Base-by-base conservation (phyloP, 2,329 filamentous ascomycete species). In the Aurifilum marmelostoma region DNA sequence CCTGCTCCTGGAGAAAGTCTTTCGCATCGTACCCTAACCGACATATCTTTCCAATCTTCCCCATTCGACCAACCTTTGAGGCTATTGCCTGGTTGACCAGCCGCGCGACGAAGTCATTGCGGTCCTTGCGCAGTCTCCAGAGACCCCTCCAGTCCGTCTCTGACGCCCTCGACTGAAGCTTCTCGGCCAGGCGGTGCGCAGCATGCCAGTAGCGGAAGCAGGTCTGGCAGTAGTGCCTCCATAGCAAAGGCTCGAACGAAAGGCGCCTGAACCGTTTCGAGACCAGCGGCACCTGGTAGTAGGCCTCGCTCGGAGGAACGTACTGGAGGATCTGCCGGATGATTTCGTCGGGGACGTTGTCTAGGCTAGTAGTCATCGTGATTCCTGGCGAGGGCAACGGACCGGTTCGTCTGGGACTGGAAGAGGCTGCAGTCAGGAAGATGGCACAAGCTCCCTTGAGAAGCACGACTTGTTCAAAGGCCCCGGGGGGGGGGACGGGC, bases 1-100 rank as follows among this genome's bases (percentile, higher is more conserved):
- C 88, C 76, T 97, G 89, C 67, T 85, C 83, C 70, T 94, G 75
- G 63, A 98, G 84, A 67, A 89, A 90, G 77, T 97, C 94, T 78
- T 97, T 97, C 60, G 91, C 92, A 81, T 98, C 94, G 75, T 94
- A 95, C 0, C 94, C 94, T 75, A 90, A 84, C 37, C 84, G 81
- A 66, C 92, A 89, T 71, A 98, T 91, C 64, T 85, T 81, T 74
- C 91, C 88, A 71, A 93, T 89, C 75, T 90, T 89, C 67, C 85
- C 84, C 68, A 93, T 85, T 27, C 94, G 89, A 66, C 88, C 84
- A 47, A 89, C 85, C 77, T 93, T 92, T 41, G 87, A 89, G n/a
- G 82, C 78, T 66, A 98, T 82, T 69, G 97, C 89, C 39, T 82
- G 85, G 71, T 94, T 84, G 68, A 98, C 81, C 9, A 89, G 80